A percentile compares a stretch with the other conserved stretches of the same genome.
phyloP scores from a whole-genome alignment of 1,284 basidiomycete species.

The Golubevia pallescens region DNA sequence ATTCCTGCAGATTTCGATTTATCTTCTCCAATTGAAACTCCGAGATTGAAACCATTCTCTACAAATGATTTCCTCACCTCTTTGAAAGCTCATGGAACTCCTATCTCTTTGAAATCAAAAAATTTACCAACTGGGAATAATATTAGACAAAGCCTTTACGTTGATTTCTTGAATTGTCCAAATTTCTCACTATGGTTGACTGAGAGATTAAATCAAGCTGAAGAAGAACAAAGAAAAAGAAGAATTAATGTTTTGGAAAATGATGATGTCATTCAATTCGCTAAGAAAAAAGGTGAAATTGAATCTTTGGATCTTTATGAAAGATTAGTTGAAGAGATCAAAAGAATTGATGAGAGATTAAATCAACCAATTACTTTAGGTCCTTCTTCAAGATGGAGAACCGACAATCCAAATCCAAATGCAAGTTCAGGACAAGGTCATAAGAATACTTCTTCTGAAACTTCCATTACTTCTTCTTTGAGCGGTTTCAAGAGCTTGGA shows the following conservation, averaged over 20 bases:
- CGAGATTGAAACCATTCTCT: slow-evolving; percentile 52
- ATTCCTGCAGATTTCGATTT: slow-evolving; percentile 50
- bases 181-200: slow-evolving; percentile 59
- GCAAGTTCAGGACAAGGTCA: no score
- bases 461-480: no score
- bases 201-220: slow-evolving; percentile 31
- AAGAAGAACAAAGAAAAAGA: slow-evolving; percentile 48
- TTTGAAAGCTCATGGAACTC: slow-evolving; percentile 52
- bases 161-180: slow-evolving; percentile 51
- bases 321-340: slow-evolving; percentile 42
- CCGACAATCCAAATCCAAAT: slow-evolving; percentile 8
- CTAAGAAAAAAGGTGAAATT: slow-evolving; percentile 31
- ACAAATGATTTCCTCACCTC: slow-evolving; percentile 44
- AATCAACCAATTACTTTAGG: slow-evolving; percentile 27
- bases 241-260: slow-evolving; percentile 36
- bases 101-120: slow-evolving; percentile 40
- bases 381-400: slow-evolving; percentile 41
- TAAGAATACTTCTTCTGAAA: no score
- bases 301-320: slow-evolving; percentile 49
- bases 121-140: slow-evolving; percentile 39
- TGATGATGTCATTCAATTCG: slow-evolving; percentile 46
- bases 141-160: slow-evolving; percentile 42
- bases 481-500: no score
- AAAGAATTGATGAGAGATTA: slow-evolving; percentile 30
- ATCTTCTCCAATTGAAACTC: slow-evolving; percentile 38